phyloP scores from a whole-genome alignment of 169 alveolate genomes.

The Neospora caninum region DNA sequence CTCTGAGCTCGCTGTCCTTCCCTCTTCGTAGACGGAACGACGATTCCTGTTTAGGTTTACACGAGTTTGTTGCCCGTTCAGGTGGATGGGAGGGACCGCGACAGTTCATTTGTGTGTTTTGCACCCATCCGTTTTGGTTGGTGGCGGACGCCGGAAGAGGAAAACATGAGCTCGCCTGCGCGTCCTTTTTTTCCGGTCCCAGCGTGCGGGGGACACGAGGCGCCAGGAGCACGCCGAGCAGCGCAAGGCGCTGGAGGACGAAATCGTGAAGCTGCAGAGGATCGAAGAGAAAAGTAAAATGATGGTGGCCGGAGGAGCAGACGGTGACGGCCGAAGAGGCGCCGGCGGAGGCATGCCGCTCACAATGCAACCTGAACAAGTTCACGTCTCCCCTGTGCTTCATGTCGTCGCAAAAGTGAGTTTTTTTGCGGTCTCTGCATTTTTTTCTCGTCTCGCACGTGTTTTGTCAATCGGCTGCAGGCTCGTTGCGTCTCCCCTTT shows the following conservation, averaged over 20 bases:
- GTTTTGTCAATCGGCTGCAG: too few relatives aligned
- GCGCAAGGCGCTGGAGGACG: slow-evolving; percentile 6
- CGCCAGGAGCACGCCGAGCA: neutral
- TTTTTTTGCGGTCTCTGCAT: neutral
- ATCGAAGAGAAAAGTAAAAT: neutral
- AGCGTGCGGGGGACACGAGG: neutral
- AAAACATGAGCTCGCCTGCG: too few relatives aligned
- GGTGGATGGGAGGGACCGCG: too few relatives aligned
- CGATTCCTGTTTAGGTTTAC: too few relatives aligned
- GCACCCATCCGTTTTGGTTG: too few relatives aligned
- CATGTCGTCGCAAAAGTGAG: slow-evolving; percentile 26
- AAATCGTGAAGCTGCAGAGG: slow-evolving; percentile 28
- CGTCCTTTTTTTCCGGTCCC: neutral
- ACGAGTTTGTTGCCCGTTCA: too few relatives aligned
- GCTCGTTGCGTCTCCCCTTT: too few relatives aligned
- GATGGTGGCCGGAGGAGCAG: neutral
- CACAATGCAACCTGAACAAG: slow-evolving; percentile 21
- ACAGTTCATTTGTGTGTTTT: too few relatives aligned
- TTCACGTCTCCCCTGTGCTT: neutral
- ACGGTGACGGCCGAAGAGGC: neutral
- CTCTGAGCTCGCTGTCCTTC: too few relatives aligned
- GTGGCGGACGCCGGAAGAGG: too few relatives aligned
- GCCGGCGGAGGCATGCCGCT: slow-evolving; percentile 10
- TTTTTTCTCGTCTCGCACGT: too few relatives aligned
- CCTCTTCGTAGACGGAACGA: too few relatives aligned